Conservation (phyloP, 306 rosid species). For the Prosopis cineraria region DNA sequence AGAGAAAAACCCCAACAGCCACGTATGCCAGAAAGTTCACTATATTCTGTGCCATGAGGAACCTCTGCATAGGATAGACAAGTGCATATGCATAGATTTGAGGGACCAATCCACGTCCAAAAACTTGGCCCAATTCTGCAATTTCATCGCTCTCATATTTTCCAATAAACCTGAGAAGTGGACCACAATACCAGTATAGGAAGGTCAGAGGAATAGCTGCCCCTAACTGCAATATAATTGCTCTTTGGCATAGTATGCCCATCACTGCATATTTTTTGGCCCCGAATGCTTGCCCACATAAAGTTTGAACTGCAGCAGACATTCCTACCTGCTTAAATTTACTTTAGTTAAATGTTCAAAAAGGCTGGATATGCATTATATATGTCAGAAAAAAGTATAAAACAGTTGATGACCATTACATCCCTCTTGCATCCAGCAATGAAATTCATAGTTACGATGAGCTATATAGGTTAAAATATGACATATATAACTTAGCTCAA, state of each 20-base stretch:
- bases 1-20: slow-evolving; percentile 28
- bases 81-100: not conserved
- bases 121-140: not conserved
- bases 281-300: slow-evolving; percentile 81
- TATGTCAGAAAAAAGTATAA: not conserved
- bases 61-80: slow-evolving; percentile 14
- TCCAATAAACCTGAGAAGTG: slow-evolving; percentile 54
- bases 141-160: not conserved
- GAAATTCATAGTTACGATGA: not conserved
- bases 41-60: slow-evolving; percentile 63
- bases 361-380: not conserved
- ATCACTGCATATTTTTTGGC: slow-evolving; percentile 58
- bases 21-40: slow-evolving; percentile 57
- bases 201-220: slow-evolving; percentile 67
- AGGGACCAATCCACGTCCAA: not conserved
- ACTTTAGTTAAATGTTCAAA: not conserved
- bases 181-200: slow-evolving; percentile 64
- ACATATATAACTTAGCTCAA: not conserved
- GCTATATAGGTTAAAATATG: not conserved
- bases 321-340: slow-evolving; percentile 55
- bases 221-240: slow-evolving; percentile 60
- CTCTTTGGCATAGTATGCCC: slow-evolving; percentile 73
- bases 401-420: not conserved
- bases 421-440: not conserved
- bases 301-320: slow-evolving; percentile 85